Base-by-base conservation (phyloP, 805 yeast species). In the Jamesozyma jinghongensis region DNA sequence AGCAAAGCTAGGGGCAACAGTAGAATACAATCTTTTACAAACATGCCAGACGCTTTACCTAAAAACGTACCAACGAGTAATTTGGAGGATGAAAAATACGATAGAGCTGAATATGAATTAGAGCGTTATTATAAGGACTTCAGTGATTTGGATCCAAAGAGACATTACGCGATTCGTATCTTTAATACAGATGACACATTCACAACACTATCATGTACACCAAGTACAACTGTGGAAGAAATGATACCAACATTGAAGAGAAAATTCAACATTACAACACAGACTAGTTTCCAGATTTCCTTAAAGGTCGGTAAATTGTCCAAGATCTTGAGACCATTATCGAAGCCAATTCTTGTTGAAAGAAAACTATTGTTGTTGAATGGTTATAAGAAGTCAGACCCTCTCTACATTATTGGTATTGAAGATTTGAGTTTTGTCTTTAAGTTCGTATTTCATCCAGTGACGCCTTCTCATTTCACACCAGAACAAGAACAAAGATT, bases 141-240 rank as follows among this genome's bases (percentile, higher is more conserved):
- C 19, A 58, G 59, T 32, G 63, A 59, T 31, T 49, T 61, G 29
- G 55, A 61, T 43, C 51, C 56, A 29, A 53, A 52, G 8, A 53
- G 56, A 30, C 59, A 54, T 36, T 65, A 63, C 34, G 63, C 60
- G 3, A 67, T 90, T 18, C 77, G 95, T 45, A 79, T 90, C 1
- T 87, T 83, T 65, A 77, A 82, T 43, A 94, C 85, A 43, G 88
- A 86, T 51, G 82, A 87, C 10, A 85, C 86, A 48, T 82, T 92
- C 13, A 69, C 79, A 0, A 85, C 95, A 1, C 65, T 90, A 17
- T 77, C 87, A 13, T 81, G 94, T 54, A 76, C 90, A 0, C 70
- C 83, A 27, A 84, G 81, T 43, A 82, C 87, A 1, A 76, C 90
- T 0, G 84, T 86, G 0, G 71, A 77, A 6, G 94, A 86, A 36